Base-by-base conservation (phyloP, 345 rosid genomes). In the Gossypium australe region DNA sequence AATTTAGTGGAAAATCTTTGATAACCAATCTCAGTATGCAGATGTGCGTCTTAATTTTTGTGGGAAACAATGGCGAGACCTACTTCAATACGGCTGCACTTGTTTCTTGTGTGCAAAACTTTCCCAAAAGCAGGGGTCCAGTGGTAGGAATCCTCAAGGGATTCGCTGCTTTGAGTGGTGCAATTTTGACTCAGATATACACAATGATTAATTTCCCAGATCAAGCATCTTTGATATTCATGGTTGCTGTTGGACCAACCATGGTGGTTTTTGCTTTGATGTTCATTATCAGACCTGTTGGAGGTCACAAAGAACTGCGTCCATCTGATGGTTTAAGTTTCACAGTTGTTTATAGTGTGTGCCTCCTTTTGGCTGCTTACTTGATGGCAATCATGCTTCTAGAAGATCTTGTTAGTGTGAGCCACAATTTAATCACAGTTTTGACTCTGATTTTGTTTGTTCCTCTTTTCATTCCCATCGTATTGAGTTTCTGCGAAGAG, bases 101-200 rank as follows among this genome's bases (percentile, higher is more conserved):
- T 75, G 97, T 96, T 75, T 96, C 99, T 70, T 91, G 94, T 29
- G 99, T 96, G 75, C 97, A 89, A 48, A 96, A 96, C 86, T 93
- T 93, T 72, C 99, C 98, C 4, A 96, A 90, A 80, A 96, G 98
- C 80, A 77, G 98, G 62, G 99, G 98, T 79, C 99, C 97, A 9
- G 92, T 96, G 76, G 99, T 96, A 24, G 98, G 99, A 79, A 89
- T 96, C 69, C 89, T 93, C 82, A 96, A 96, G 78, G 99, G 98
- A 17, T 93, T 93, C 82, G 92, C 98, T 29, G 99, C 97, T 17
- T 83, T 93, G 72, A 87, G 97, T 18, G 98, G 99, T 16, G 98
- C 99, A n/a, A 90, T 93, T 71, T 83, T 93, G 85, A 88, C 97
- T 49, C 99, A 92, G 79, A 83, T 92, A 79, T 96, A 92, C 66